Evolutionary conservation across 208 protist genomes (phyloP).

Genomic region (Leishmania tarentolae): DNA sequence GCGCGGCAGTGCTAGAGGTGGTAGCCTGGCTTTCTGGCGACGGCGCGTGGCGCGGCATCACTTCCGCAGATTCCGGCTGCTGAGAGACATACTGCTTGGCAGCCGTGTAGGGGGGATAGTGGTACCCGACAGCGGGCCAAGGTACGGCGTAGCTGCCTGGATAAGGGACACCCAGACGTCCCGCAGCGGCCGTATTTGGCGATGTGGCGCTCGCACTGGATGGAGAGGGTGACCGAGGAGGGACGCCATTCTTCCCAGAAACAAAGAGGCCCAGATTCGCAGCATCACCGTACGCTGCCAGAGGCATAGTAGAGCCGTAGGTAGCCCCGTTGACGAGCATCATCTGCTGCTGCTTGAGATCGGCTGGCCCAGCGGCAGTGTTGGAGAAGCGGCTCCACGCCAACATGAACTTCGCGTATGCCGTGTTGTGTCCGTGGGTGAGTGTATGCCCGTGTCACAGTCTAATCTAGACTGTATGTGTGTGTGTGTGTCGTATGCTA

Average conservation of each 20-base stretch:
- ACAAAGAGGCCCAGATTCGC: not conserved
- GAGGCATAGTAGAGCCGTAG: not conserved
- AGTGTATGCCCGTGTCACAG: not conserved
- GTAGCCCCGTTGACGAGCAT: not conserved
- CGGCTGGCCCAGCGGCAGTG: not conserved
- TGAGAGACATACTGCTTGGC: not conserved
- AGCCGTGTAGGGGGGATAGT: constrained; percentile 1
- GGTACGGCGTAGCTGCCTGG: not conserved
- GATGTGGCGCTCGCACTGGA: not conserved
- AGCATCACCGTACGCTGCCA: not conserved
- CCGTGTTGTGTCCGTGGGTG: not conserved
- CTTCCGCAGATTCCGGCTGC: not conserved
- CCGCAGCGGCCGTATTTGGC: not conserved
- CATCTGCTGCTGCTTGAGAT: constrained; percentile 3
- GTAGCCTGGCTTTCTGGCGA: not conserved
- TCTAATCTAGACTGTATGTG: not conserved
- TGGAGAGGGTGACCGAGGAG: not conserved
- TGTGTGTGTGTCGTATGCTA: not conserved
- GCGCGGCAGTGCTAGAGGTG: not conserved
- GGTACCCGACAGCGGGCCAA: not conserved
- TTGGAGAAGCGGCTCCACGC: not conserved
- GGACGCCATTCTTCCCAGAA: not conserved
- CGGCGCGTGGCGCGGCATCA: constrained; percentile 18
- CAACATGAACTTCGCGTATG: not conserved
- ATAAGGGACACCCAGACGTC: not conserved